These are phyloP conservation scores for Malus hybrid DNA, from an alignment of 331 rosid genomes.

Conservation along the genomic window DNA sequence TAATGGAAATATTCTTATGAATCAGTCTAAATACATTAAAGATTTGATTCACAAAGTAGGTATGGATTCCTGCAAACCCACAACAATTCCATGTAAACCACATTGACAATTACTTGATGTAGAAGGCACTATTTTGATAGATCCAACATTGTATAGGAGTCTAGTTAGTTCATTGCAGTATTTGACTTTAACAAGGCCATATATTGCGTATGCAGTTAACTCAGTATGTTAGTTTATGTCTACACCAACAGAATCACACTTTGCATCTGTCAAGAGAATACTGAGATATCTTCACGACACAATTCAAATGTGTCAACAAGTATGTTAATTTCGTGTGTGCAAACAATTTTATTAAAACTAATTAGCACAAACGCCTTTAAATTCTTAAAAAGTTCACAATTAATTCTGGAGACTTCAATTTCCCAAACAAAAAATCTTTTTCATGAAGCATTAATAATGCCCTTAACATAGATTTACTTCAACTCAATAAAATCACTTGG, in stretches of 20 bases:
- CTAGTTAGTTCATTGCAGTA: background rate
- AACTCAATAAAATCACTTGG: constrained; percentile 6
- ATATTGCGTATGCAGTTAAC: no score
- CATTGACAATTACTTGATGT: no score
- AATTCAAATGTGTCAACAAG: background rate
- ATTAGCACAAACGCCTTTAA: background rate
- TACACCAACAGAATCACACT: background rate
- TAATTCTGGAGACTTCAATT: background rate
- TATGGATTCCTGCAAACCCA: background rate
- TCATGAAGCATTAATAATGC: background rate
- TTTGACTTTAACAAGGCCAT: background rate
- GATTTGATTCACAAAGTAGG: no score
- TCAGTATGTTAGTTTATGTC: background rate
- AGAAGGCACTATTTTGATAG: background rate
- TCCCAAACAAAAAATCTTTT: background rate
- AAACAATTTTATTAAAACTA: no score
- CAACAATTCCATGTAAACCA: background rate
- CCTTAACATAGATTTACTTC: background rate
- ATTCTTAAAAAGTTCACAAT: no score
- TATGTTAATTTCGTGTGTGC: background rate
- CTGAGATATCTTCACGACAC: background rate
- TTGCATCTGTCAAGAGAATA: background rate
- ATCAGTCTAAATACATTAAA: no score
- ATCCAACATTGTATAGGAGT: background rate
- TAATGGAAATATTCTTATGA: no score